Evolutionary conservation across 1,284 basidiomycete genomes (phyloP), one percentile per base, ranked within the genome.

Genomic region (Ceratobasidium sp.): DNA sequence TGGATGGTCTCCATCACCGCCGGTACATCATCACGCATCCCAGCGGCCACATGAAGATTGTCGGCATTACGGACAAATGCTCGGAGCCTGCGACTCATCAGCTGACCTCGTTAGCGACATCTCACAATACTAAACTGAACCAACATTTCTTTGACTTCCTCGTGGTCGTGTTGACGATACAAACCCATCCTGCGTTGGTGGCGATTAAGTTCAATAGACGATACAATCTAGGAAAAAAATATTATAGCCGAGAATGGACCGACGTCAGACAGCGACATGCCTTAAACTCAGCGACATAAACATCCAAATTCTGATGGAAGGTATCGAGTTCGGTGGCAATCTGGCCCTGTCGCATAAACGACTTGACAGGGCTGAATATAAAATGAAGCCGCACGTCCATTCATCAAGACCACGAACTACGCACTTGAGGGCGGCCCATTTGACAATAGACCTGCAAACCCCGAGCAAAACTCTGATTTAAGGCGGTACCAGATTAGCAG

Each of bases 281-380:
- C 69, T 60, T 55, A 21, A 71, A 71, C 34, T 50, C 60, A 5
- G 16, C 23, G 5, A 48, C 46, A 39, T 71, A 43, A 5, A 57
- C 32, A 39, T 71, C 57, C 14, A 71, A 21, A 34, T 21, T 36
- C 1, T 52, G 30, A n/a, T 71, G 59, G 45, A 71, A 59, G n/a
- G 21, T 28, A 3, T 60, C 53, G 45, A 71, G 45, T n/a, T 71
- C 69, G 2, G 30, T 21, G 21, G 45, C 43, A 26, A 60, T 60
- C 34, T 60, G 69, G 14, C 34, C 57, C 30, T 71, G 69, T 39
- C 69, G 69, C 43, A 71, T 52, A 28, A 71, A 48, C 30, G 69
- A 71, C 57, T 39, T 32, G 21, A 71, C 21, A 28, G 26, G 43
- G 21, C 69, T 71, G n/a, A 12, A 32, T 28, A n/a, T 32, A 28